Evolutionary conservation across 2,329 filamentous ascomycete genomes (phyloP), one percentile per base, ranked within the genome.

Genomic region (Fusarium devonianum): DNA sequence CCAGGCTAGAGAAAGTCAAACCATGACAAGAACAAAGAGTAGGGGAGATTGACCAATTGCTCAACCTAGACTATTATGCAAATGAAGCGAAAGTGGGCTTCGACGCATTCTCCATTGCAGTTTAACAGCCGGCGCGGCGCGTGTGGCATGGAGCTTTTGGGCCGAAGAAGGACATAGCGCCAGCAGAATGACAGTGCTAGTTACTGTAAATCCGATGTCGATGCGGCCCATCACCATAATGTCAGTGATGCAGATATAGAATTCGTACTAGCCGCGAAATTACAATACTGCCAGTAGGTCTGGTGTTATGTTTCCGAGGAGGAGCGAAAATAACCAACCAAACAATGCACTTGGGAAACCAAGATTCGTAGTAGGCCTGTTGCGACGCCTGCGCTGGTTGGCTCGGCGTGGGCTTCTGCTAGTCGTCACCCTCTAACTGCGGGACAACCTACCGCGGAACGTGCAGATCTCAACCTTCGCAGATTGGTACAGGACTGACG

Each of bases 1-100:
- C 25, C 13, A 49, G 37, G 37, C 33, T 37, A 47, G 45, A 45
- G 49, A 36, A 43, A 56, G 58, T 52, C 42, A 49, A 51, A 37
- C n/a, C n/a, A n/a, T 30, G 33, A 13, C 40, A 28, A 43, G 30
- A 57, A 26, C 26, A 36, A 17, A 44, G 34, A 40, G 30, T 54
- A 53, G 58, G n/a, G n/a, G n/a, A n/a, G 60, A 62, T 58, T 58
- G 58, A 35, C 60, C 60, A 61, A 45, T 44, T 60, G 49, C 52
- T 55, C 40, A 41, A 11, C 62, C 39, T 48, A 49, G 38, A n/a
- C n/a, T n/a, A n/a, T n/a, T n/a, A n/a, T n/a, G n/a, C n/a, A n/a
- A n/a, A 57, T 41, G 30, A 36, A 46, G 42, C 34, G 21, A 50
- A 54, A 52, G 61, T 53, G 61, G 61, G 47, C 56, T 61, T 56